Base-by-base conservation (phyloP, 139 green algal species). In the Chlorella sp. region DNA sequence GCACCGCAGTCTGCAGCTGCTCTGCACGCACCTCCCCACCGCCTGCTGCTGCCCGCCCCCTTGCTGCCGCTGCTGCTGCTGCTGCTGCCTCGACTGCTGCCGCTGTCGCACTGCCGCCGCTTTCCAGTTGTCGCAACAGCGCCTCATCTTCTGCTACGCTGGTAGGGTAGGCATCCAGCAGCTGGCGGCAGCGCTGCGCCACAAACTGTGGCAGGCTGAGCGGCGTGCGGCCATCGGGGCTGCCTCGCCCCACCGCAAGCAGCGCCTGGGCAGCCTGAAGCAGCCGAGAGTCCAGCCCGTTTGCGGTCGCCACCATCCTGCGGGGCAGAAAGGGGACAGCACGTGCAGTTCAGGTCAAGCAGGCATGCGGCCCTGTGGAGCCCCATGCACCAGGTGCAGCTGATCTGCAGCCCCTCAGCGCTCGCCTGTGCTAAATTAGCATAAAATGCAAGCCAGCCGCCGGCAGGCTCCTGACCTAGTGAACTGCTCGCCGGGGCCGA, bases 271-370 rank as follows among this genome's bases (percentile, higher is more conserved):
- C 81, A 1, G 81, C 81, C 20, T 85, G 30, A 5, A 80, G 38
- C n/a, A 85, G 68, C 36, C 69, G 46, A 22, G 60, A 41, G 48
- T 85, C 81, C 22, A 85, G 62, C 9, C 81, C 81, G 1, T 40
- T 40, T 2, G 81, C 68, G 0, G 81, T 85, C 2, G 62, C 81
- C 48, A 80, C 81, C 81, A 85, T 73, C 20, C 74, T 80, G 74
- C 38, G 51, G 13, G 2, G 51, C 51, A 60, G 51, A 20, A 60
- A 60, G 13, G 24, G 51, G 16, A 60, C 2, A 54, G 46, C 8
- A 11, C 11, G 46, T 7, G 11, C 7, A 7, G 46, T n/a, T n/a
- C n/a, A n/a, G n/a, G n/a, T n/a, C n/a, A n/a, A n/a, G n/a, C n/a
- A 26, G 28, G 30, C 64, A 26, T 28, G 36, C 34, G 13, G 14